phyloP scores from a whole-genome alignment of 306 rosid species.

The Aeschynomene evenia region DNA sequence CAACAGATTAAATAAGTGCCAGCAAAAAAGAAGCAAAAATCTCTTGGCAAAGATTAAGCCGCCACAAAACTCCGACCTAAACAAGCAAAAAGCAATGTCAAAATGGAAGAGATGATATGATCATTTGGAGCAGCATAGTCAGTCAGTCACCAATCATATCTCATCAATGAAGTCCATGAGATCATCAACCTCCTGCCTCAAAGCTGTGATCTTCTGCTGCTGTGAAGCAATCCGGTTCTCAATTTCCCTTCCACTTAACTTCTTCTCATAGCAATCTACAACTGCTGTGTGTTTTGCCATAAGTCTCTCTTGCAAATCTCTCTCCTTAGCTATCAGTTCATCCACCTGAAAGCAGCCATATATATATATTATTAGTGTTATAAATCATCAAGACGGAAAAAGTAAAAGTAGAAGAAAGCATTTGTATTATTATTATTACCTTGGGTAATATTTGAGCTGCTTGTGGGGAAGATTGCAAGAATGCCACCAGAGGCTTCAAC shows the following conservation, averaged over 20 bases:
- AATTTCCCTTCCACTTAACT: conserved; percentile 80
- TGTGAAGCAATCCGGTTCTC: conserved; percentile 79
- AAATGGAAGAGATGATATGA: conserved; percentile 25
- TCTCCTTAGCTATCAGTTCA: conserved; percentile 79
- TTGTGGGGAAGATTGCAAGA: conserved; percentile 82
- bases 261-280: conserved; percentile 93
- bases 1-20: conserved; percentile 7
- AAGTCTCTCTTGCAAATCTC: conserved; percentile 80
- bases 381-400: conserved; percentile 10
- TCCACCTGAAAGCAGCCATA: conserved; percentile 62
- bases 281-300: conserved; percentile 74
- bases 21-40: neutral
- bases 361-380: conserved; percentile 7
- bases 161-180: conserved; percentile 77
- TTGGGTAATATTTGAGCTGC: conserved; percentile 76
- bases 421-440: too few species aligned
- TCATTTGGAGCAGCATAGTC: conserved; percentile 25
- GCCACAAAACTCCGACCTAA: conserved; percentile 27
- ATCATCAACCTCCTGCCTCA: conserved; percentile 84
- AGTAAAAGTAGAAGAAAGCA: conserved; percentile 11
- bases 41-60: conserved; percentile 18
- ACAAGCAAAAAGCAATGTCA: conserved; percentile 32
- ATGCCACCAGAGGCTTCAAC: conserved; percentile 61
- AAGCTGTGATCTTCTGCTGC: conserved; percentile 67
- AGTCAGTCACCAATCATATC: conserved; percentile 38